Evolutionary conservation across 352 stramenopile species (phyloP).

Genomic region (Globisporangium abappressorium): DNA sequence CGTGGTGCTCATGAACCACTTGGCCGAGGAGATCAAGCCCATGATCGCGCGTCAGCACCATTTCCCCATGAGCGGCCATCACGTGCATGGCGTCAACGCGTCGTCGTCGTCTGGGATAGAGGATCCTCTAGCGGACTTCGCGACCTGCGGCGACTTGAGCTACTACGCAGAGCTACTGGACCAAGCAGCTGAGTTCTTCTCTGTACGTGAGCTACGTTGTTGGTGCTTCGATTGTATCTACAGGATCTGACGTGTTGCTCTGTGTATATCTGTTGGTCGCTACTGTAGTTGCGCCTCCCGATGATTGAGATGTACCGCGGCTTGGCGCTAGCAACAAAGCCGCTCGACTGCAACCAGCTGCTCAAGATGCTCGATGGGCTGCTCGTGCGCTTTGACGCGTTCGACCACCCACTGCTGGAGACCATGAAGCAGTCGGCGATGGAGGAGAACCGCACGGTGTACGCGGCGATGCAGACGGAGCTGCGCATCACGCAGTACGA

Average conservation of each 20-base stretch:
- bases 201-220: slow-evolving; percentile 29
- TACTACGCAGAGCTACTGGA: slow-evolving; percentile 76
- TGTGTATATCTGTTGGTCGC: too few relatives aligned
- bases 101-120: neutral
- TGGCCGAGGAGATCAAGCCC: slow-evolving; percentile 52
- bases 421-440: slow-evolving; percentile 69
- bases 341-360: slow-evolving; percentile 59
- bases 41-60: slow-evolving; percentile 28
- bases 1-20: slow-evolving; percentile 53
- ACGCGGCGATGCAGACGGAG: slow-evolving; percentile 66
- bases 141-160: slow-evolving; percentile 55
- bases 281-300: slow-evolving; percentile 50
- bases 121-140: slow-evolving; percentile 28
- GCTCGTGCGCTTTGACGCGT: slow-evolving; percentile 49
- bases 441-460: slow-evolving; percentile 65
- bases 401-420: slow-evolving; percentile 70
- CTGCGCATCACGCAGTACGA: slow-evolving; percentile 69
- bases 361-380: slow-evolving; percentile 44
- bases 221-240: neutral
- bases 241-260: neutral
- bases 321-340: slow-evolving; percentile 41
- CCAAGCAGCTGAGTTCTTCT: slow-evolving; percentile 76
- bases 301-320: slow-evolving; percentile 75
- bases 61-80: slow-evolving; percentile 22
- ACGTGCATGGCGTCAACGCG: neutral